Conservation (phyloP, 768 basidiomycete genomes). For the Calocybe indica region DNA sequence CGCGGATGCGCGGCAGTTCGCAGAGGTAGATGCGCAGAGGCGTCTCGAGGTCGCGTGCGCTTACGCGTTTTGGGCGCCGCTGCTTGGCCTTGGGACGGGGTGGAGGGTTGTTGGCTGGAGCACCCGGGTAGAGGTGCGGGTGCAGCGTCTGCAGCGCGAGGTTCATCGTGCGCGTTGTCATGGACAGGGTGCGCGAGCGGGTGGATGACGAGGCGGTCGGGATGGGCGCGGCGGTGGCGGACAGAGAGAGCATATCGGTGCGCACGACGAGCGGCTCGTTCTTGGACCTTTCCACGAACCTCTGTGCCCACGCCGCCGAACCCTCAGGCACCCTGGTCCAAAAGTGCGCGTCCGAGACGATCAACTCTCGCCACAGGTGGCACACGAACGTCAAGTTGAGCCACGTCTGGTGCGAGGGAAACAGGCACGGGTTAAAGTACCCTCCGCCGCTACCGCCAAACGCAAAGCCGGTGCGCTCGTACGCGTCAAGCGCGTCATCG, state of each 20-base stretch:
- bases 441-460: no score
- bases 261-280: constrained; percentile 1
- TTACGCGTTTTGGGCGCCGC: no score
- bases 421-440: background rate
- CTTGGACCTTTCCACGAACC: constrained; percentile 2
- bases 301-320: background rate
- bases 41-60: no score
- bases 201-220: constrained; percentile 2
- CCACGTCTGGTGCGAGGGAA: constrained; percentile 1
- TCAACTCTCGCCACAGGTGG: constrained; percentile 3
- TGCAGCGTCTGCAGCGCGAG: background rate
- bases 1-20: no score
- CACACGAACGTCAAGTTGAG: constrained; percentile 3
- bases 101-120: no score
- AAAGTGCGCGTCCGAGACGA: constrained; percentile 1
- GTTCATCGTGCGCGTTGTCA: background rate
- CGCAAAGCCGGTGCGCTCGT: background rate
- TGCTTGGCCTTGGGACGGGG: no score
- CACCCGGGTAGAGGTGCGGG: background rate
- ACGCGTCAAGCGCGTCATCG: background rate
- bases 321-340: constrained; percentile 2
- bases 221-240: background rate
- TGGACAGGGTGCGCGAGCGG: background rate
- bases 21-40: no score
- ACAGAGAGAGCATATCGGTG: no score